Evolutionary conservation across 2,329 filamentous ascomycete genomes (phyloP), one percentile per base, ranked within the genome.

Genomic region (Penicillium capsulatum): DNA sequence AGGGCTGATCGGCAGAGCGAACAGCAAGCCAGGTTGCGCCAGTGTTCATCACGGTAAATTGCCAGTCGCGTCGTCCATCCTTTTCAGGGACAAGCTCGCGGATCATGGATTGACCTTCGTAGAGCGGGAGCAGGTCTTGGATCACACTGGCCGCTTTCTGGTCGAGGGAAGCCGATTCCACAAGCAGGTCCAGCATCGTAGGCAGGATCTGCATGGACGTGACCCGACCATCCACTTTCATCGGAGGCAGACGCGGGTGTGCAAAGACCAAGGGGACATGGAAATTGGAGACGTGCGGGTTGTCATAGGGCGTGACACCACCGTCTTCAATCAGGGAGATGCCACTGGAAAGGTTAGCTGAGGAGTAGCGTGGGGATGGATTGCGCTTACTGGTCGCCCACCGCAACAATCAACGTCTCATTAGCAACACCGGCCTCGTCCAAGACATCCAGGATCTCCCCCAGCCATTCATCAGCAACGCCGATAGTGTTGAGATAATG

Each of bases 1-100:
- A 63, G 38, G 65, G 71, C 90, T 88, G 57, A 81, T 81, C 87
- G 83, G 96, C 48, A 70, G 75, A n/a, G 81, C 81, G 64, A 85
- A 82, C 46, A 73, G 71, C 45, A 74, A 75, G 64, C 84, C 83
- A 55, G 6, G 59, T 56, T n/a, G 57, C 59, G 9, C 61, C 61
- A 1, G 61, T 54, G 37, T 64, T 65, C 42, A 65, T 63, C 20
- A 64, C 50, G 7, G 53, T 52, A 36, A 63, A 58, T 19, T 63
- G 58, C 61, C 61, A 65, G 22, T 54, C 51, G 15, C 54, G 53
- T 4, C 63, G 56, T 7, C 64, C 66, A 33, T 62, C 58, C 17
- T 65, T 56, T 9, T 52, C 45, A 3, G 59, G 34, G 20, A 61
- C 54, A 38, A 60, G 66, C 1, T 67, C 65, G 7, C 70, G 64